Conservation (phyloP, 2,329 filamentous ascomycete genomes). For the Fusarium sp. region DNA sequence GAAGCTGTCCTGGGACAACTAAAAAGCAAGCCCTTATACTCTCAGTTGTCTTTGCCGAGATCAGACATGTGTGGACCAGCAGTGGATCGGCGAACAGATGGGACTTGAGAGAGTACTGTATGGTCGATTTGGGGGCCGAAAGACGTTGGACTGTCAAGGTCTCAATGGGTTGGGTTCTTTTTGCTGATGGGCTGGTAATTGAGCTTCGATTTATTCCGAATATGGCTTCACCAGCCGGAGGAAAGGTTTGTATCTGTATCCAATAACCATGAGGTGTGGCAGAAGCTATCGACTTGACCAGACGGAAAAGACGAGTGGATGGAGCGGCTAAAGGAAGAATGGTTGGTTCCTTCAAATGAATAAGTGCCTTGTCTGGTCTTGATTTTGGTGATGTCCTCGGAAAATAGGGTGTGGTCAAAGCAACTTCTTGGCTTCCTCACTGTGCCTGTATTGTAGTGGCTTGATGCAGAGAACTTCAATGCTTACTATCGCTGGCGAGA, state of each 20-base stretch:
- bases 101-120: slow-evolving; percentile 16
- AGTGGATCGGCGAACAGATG: slow-evolving; percentile 33
- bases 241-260: slow-evolving; percentile 3
- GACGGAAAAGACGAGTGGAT: slow-evolving; percentile 23
- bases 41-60: slow-evolving; percentile 22
- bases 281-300: slow-evolving; percentile 19
- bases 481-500: background rate
- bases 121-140: slow-evolving; percentile 28
- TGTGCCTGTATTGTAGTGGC: background rate
- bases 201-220: slow-evolving; percentile 8
- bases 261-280: slow-evolving; percentile 18
- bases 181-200: background rate
- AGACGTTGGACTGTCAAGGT: background rate
- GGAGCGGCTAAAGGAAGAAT: slow-evolving; percentile 33
- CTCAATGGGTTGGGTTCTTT: background rate
- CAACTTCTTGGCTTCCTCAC: slow-evolving; percentile 20
- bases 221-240: background rate
- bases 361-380: slow-evolving; percentile 1
- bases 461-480: slow-evolving; percentile 14
- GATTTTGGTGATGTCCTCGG: slow-evolving; percentile 20
- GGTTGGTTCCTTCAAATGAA: slow-evolving; percentile 8
- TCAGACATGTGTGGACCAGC: slow-evolving; percentile 34
- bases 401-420: slow-evolving; percentile 45
- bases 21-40: slow-evolving; percentile 7
- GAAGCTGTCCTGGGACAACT: slow-evolving; percentile 15